Evolutionary conservation across 2,329 filamentous ascomycete species (phyloP).

Genomic region (Tolypocladium inflatum): DNA sequence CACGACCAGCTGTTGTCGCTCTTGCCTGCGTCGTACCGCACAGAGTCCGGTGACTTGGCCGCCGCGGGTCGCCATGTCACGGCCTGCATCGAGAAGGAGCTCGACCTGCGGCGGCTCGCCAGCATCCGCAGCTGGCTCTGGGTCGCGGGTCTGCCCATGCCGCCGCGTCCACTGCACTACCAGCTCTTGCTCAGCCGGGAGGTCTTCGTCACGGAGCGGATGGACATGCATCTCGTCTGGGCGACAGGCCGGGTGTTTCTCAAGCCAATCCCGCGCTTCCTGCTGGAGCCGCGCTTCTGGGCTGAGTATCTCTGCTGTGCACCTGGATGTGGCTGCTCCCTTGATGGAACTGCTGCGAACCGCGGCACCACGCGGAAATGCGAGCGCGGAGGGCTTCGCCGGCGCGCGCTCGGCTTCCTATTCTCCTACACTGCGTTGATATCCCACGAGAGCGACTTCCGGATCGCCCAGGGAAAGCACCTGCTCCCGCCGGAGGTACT

Average conservation of each 20-base stretch:
- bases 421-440: constrained; percentile 11
- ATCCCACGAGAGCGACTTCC: constrained; percentile 24
- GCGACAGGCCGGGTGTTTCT: constrained; percentile 16
- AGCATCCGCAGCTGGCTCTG: constrained; percentile 4
- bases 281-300: constrained; percentile 16
- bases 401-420: constrained; percentile 2
- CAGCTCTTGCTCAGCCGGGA: constrained; percentile 14
- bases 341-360: too few relatives aligned
- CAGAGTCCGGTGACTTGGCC: constrained; percentile 4
- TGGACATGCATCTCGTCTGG: constrained; percentile 22
- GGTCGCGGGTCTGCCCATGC: not conserved
- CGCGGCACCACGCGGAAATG: not conserved
- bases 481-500: constrained; percentile 21
- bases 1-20: constrained; percentile 1
- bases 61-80: not conserved
- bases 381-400: not conserved
- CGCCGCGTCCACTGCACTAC: constrained; percentile 14
- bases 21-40: constrained; percentile 28
- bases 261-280: constrained; percentile 23
- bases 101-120: constrained; percentile 6
- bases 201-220: constrained; percentile 16
- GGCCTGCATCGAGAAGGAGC: constrained; percentile 4
- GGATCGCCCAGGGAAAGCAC: constrained; percentile 18
- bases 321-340: not conserved
- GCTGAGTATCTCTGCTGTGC: not conserved